Evolutionary conservation across 495 filamentous ascomycete genomes (phyloP), one percentile per base, ranked within the genome.

Genomic region (Pyrenopolyporus hunteri): DNA sequence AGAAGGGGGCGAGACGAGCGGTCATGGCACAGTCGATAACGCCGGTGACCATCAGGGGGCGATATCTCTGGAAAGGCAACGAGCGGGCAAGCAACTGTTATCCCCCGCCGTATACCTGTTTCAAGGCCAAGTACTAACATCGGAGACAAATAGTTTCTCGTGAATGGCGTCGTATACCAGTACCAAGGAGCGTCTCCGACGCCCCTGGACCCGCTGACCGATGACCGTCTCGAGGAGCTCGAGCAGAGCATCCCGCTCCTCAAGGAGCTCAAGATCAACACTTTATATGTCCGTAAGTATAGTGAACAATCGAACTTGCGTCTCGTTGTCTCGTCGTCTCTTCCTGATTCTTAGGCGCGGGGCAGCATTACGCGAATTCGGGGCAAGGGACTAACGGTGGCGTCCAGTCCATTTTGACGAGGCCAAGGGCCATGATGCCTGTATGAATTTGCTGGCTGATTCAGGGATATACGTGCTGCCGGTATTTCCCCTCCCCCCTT

Each of bases 391-490:
- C 50, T 52, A 2, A 52, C 17, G 5, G 10, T 10, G 11, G 40
- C 55, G 46, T 4, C 52, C 54, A 62, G 91, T 87, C 70, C 83
- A 83, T 43, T 73, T 92, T 63, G 81, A 91, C 65, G 79, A 83
- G 3, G 80, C 74, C 23, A 67, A 77, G 48, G 79, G 88, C 73
- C 89, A 91, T 72, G 73, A 76, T 11, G 70, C 73, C 16, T 89
- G 87, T 68, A 90, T 92, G 88, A 67, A 76, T 19, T 63, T 85
- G 62, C 78, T 92, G 10, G 75, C 82, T n/a, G 80, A 85, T 40
- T 85, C 85, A 7, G 89, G 87, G 35, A 92, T 92, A 71, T 91
- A 92, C 66, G 80, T 92, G 2, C 79, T 90, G 43, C 77, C 82
- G n/a, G 87, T 89, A 53, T 69, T 75, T 55, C 43, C 87, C 16